phyloP scores from a whole-genome alignment of 768 basidiomycete genomes.

The Boletus fagicola region DNA sequence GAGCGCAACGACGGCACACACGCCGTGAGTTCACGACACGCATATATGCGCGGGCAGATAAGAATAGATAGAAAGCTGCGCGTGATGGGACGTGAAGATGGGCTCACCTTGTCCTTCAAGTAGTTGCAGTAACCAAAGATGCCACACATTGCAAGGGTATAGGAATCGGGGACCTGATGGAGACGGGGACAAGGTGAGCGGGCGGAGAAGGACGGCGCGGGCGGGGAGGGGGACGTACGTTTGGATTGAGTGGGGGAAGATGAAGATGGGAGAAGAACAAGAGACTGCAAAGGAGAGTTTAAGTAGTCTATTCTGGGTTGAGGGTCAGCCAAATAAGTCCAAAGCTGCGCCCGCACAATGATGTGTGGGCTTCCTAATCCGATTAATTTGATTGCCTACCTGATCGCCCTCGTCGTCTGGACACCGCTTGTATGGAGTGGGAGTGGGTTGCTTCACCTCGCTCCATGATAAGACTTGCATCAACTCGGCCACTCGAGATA shows the following conservation, averaged over 20 bases:
- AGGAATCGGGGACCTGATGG: conserved; percentile 3
- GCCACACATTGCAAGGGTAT: conserved; percentile 69
- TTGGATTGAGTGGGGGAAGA: neutral
- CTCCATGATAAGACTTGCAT: too few relatives aligned
- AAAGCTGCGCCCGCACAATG: conserved; percentile 19
- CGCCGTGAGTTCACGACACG: neutral
- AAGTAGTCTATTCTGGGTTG: conserved; percentile 32
- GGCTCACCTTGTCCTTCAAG: conserved; percentile 86
- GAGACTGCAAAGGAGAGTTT: conserved; percentile 16
- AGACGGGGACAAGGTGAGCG: conserved; percentile 1
- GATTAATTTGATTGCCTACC: conserved; percentile 1
- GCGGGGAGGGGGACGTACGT: conserved; percentile 8
- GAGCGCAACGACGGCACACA: neutral
- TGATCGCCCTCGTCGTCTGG: conserved; percentile 16
- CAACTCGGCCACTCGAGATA: too few relatives aligned
- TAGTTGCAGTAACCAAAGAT: conserved; percentile 96
- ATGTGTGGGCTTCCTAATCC: conserved; percentile 4
- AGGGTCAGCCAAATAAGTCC: conserved; percentile 34
- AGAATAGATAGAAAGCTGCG: neutral
- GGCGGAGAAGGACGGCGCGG: neutral
- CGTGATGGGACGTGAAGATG: neutral
- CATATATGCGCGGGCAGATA: conserved; percentile 10
- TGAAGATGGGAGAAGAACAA: conserved; percentile 25
- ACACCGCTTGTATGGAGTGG: neutral
- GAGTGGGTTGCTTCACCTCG: neutral